phyloP scores from a whole-genome alignment of 2,329 filamentous ascomycete species.

The Aspergillus sp. region DNA sequence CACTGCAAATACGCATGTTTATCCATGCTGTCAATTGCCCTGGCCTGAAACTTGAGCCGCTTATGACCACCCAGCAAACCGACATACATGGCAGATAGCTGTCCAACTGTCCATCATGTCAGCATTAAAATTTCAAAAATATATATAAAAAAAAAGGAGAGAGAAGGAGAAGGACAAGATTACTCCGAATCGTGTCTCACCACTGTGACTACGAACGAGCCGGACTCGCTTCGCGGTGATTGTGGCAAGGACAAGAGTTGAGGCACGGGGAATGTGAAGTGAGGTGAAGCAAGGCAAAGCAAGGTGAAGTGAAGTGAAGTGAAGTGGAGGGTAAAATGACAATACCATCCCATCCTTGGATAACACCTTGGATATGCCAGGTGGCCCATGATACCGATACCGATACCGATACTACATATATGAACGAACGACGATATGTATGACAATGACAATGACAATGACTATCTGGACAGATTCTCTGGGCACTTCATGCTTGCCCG shows the following conservation, averaged over 20 bases:
- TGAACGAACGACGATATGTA: conserved; percentile 4
- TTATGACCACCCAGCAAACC: too few relatives aligned
- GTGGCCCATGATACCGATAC: not conserved
- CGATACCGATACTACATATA: not conserved
- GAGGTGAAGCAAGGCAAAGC: not conserved
- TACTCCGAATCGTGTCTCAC: conserved; percentile 1
- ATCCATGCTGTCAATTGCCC: conserved; percentile 12
- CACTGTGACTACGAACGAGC: conserved; percentile 5
- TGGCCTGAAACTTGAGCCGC: conserved; percentile 2
- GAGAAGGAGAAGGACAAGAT: conserved; percentile 5
- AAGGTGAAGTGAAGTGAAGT: not conserved
- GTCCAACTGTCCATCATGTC: not conserved
- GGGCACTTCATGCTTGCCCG: too few relatives aligned
- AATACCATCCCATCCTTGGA: not conserved
- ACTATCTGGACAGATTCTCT: not conserved
- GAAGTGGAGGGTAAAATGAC: not conserved
- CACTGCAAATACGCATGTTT: not conserved
- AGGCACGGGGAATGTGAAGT: not conserved
- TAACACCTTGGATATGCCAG: conserved; percentile 4
- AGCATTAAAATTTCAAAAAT: not conserved
- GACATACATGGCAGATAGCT: too few relatives aligned
- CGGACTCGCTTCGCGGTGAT: conserved; percentile 10
- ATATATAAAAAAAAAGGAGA: conserved; percentile 3
- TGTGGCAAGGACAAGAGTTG: not conserved
- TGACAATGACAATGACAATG: not conserved